Base-by-base conservation (phyloP, 371 early-diverging fungal genomes). In the Furculomyces boomerangus region DNA sequence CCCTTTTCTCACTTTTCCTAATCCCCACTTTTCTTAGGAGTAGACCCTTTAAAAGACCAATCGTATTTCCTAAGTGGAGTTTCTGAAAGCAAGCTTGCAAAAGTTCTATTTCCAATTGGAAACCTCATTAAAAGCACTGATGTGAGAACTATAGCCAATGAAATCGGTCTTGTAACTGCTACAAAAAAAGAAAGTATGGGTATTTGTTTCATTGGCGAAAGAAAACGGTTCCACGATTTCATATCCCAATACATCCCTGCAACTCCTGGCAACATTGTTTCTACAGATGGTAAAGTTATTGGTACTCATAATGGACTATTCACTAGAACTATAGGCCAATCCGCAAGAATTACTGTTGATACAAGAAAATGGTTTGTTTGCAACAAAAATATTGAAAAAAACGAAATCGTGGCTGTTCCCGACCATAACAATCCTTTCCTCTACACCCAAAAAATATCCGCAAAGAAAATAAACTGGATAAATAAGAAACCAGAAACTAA, bases 141-240 rank as follows among this genome's bases (percentile, higher is more conserved):
- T 20, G 87, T 92, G 39, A 84, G 89, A 49, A 39, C 57, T 2
- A 60, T 90, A 26, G 96, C 93, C 0, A 16, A 56, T 13, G 57
- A 72, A 8, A 52, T 74, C 7, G 74, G 74, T 0, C 70, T 88
- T 28, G 63, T 61, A 0, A 74, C 78, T 14, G 83, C 86, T 0
- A 46, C 60, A 8, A 90, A 90, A 66, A 76, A 74, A 35, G 96
- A 95, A 60, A 88, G 88, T 60, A 89, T 91, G 90, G 96, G 96
- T 0, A 88, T 95, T 22, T 95, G 96, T 56, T 93, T 95, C 74
- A 83, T 95, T 2, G 93, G 94, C 0, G 81, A 89, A 57, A 72
- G 83, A 1, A 73, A 70, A 10, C 60, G 68, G 14, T 93, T 91
- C 67, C 75, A 78, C 2, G 76, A 79, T 14, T 95, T 95, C 59